Conservation (phyloP, 2,329 filamentous ascomycete genomes). For the Diaporthe caulivora region DNA sequence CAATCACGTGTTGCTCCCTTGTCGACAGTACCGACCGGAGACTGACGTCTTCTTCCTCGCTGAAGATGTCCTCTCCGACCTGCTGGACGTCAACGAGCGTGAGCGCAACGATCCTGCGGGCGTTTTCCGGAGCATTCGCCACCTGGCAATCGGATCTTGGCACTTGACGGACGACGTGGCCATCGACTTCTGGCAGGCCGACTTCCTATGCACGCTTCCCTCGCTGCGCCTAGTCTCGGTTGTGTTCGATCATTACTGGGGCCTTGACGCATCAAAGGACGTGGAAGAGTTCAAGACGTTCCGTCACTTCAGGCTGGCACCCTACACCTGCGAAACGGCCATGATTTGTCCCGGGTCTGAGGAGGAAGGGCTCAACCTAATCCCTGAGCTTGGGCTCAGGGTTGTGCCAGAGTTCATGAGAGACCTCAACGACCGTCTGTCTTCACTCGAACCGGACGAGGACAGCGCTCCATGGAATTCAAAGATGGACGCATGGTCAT, state of each 20-base stretch:
- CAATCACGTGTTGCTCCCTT: slow-evolving; percentile 14
- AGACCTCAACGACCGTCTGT: background rate
- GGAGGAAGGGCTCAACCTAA: slow-evolving; percentile 4
- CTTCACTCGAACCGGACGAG: background rate
- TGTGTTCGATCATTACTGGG: slow-evolving; percentile 24
- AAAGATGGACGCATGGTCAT: background rate
- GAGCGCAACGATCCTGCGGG: slow-evolving; percentile 8
- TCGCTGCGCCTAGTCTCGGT: slow-evolving; percentile 12
- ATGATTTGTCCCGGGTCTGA: background rate
- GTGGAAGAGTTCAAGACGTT: background rate
- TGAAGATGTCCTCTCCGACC: slow-evolving; percentile 13
- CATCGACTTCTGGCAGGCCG: slow-evolving; percentile 15
- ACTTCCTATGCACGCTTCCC: slow-evolving; percentile 23
- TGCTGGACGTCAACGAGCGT: background rate
- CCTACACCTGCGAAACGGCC: background rate
- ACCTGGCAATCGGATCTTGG: slow-evolving; percentile 24
- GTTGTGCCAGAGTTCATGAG: background rate
- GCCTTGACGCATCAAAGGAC: background rate
- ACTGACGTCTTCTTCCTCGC: slow-evolving; percentile 27
- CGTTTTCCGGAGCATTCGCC: slow-evolving; percentile 22
- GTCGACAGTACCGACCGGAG: slow-evolving; percentile 27
- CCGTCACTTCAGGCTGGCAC: slow-evolving; percentile 22
- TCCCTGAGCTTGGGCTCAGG: background rate
- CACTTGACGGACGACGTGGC: slow-evolving; percentile 14
- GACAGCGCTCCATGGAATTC: background rate